Base-by-base conservation (phyloP, 179 eudicot genomes). In the Drosera spatulata region DNA sequence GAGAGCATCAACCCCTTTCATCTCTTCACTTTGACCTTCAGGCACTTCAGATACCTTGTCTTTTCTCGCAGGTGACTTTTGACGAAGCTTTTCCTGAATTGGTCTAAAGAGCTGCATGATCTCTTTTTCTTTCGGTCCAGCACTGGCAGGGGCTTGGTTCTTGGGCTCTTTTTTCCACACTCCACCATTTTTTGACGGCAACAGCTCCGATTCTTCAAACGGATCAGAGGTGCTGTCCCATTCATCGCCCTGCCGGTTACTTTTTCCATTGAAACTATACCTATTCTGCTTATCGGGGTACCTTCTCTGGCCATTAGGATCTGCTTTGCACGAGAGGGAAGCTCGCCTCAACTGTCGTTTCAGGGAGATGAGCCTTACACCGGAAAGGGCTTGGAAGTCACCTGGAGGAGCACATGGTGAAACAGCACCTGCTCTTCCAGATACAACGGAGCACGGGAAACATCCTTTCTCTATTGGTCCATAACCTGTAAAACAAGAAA, bases 41-140 rank as follows among this genome's bases (percentile, higher is more conserved):
- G 69, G 57, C 67, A 68, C 69, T 61, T 89, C 88, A 59, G 50
- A 58, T 69, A 81, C 89, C 68, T 74, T 86, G 69, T 77, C 97
- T 70, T 83, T 95, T 70, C 87, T 86, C 48, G 62, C 74, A 41
- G 77, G 85, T 4, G 80, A 71, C 76, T 78, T 74, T 71, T 89
- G 90, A 50, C 95, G 84, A 59, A 93, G 90, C 58, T 83, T 80
- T 47, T 82, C 86, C 73, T 89, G 93, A 66, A 90, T 88, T 73
- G 79, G 85, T 40, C 76, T 69, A 62, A 94, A 94, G 41, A 94
- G 72, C 68, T 90, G 87, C 38, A 94, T 87, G 68, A 94, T 81
- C 72, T 83, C 97, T 70, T 69, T 80, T 69, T 90, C 95, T 67
- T 84, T 78, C 6, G 81, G 87, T 39, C 97, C 95, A 3, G 97